Percentiles rank a stretch among this genome's conserved stretches.
phyloP scores from a whole-genome alignment of 2,329 filamentous ascomycete genomes.

The Aspergillus pseudonomiae region DNA sequence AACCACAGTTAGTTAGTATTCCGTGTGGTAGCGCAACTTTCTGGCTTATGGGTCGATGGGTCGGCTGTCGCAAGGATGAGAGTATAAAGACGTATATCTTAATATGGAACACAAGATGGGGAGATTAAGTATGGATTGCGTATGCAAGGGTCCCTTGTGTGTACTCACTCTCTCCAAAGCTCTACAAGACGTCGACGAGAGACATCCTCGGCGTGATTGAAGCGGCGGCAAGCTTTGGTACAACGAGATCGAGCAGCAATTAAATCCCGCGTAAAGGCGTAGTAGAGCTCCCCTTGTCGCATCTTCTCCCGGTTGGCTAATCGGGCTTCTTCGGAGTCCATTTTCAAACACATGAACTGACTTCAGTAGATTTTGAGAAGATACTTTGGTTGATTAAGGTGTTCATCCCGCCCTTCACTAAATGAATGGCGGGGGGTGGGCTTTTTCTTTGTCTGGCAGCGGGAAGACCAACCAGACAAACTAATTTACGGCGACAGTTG shows the following conservation, averaged over 20 bases:
- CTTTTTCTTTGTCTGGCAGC: neutral
- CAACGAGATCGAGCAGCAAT: constrained; percentile 66
- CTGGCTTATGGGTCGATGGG: neutral
- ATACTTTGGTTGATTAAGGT: neutral
- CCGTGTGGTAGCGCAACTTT: neutral
- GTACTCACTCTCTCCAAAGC: constrained; percentile 71
- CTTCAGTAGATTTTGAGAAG: neutral
- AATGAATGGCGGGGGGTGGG: neutral
- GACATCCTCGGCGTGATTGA: constrained; percentile 65
- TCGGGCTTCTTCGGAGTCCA: constrained; percentile 19
- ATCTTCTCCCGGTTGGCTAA: constrained; percentile 51
- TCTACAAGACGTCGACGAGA: constrained; percentile 65
- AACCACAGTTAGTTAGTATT: neutral
- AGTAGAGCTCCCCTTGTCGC: constrained; percentile 71
- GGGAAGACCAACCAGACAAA: neutral
- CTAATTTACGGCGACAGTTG: neutral
- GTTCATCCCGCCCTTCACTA: neutral
- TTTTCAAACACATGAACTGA: neutral
- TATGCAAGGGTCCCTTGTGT: neutral
- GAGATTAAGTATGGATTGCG: neutral
- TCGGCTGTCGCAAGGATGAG: neutral
- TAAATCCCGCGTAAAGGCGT: constrained; percentile 71
- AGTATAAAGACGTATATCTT: neutral
- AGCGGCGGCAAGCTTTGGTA: constrained; percentile 61
- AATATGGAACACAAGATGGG: neutral